Evolutionary conservation across 1,284 basidiomycete species (phyloP).

Genomic region (Trametes hirsuta): DNA sequence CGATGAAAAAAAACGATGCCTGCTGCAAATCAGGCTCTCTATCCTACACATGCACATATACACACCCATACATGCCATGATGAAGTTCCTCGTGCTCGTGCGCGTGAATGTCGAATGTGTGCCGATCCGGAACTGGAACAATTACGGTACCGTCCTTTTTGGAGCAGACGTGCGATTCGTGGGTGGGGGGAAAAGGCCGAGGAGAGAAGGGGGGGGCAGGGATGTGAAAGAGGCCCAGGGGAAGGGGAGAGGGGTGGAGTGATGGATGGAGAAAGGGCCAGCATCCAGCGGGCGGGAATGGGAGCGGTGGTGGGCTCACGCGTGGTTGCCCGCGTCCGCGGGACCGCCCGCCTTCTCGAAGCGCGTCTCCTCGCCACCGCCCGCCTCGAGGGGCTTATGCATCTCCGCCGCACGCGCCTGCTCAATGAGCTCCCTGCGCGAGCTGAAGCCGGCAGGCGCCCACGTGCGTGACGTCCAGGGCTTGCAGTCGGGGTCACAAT

Average conservation of each 20-base stretch:
- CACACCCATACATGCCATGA: too few relatives aligned
- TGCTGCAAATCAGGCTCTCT: too few relatives aligned
- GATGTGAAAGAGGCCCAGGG: background rate
- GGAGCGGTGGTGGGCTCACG: background rate
- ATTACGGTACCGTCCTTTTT: too few relatives aligned
- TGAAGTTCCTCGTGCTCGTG: too few relatives aligned
- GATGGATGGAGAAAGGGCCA: background rate
- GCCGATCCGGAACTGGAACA: too few relatives aligned
- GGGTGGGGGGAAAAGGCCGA: too few relatives aligned
- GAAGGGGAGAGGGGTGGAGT: background rate
- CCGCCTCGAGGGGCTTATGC: conserved; percentile 34
- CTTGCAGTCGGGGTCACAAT: conserved; percentile 68
- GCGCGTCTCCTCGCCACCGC: conserved; percentile 19
- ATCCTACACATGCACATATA: too few relatives aligned
- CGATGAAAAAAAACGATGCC: too few relatives aligned
- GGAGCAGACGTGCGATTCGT: too few relatives aligned
- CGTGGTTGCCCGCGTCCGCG: background rate
- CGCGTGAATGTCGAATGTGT: too few relatives aligned
- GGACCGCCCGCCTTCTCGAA: conserved; percentile 15
- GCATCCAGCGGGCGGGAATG: background rate
- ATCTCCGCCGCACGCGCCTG: conserved; percentile 38
- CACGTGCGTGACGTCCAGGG: conserved; percentile 66
- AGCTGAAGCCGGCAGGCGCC: conserved; percentile 56
- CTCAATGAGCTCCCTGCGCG: conserved; percentile 45
- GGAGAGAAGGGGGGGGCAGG: too few relatives aligned